A percentile compares a stretch with the other conserved stretches of the same genome.
phyloP scores from a whole-genome alignment of 2,329 filamentous ascomycete species.

The Exophiala alcalophila region DNA sequence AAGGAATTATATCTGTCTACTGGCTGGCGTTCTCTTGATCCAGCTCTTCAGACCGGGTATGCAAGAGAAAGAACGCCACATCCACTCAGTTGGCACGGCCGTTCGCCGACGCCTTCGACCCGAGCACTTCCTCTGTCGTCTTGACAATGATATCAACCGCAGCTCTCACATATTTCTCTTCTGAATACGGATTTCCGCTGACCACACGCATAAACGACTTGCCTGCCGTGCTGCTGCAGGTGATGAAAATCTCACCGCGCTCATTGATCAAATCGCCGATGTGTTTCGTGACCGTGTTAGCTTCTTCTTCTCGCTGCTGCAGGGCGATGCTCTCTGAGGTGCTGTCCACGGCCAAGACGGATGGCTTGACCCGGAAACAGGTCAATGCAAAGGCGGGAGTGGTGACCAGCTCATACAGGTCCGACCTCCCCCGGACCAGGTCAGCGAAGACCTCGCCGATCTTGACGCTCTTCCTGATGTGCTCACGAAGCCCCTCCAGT shows the following conservation, averaged over 20 bases:
- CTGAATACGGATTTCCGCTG: slow-evolving; percentile 65
- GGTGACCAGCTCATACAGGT: slow-evolving; percentile 74
- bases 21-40: too few species aligned
- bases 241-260: slow-evolving; percentile 76
- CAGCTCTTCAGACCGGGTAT: too few species aligned
- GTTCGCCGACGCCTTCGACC: not conserved
- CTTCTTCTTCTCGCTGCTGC: slow-evolving; percentile 49
- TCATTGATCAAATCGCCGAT: slow-evolving; percentile 74
- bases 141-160: slow-evolving; percentile 73
- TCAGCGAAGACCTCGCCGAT: slow-evolving; percentile 68
- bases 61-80: too few species aligned
- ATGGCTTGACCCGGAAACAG: slow-evolving; percentile 64
- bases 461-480: slow-evolving; percentile 66
- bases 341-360: slow-evolving; percentile 14
- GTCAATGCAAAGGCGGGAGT: slow-evolving; percentile 75
- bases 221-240: slow-evolving; percentile 69
- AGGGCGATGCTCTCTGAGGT: slow-evolving; percentile 33
- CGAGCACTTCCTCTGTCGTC: slow-evolving; percentile 57
- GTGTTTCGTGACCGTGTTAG: slow-evolving; percentile 67
- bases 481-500: slow-evolving; percentile 67
- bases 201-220: slow-evolving; percentile 78
- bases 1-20: too few species aligned
- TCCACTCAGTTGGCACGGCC: too few species aligned
- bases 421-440: slow-evolving; percentile 55
- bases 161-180: slow-evolving; percentile 68